Evolutionary conservation across 768 basidiomycete species (phyloP), one percentile per base, ranked within the genome.

Genomic region (Pulveroboletus sp.): DNA sequence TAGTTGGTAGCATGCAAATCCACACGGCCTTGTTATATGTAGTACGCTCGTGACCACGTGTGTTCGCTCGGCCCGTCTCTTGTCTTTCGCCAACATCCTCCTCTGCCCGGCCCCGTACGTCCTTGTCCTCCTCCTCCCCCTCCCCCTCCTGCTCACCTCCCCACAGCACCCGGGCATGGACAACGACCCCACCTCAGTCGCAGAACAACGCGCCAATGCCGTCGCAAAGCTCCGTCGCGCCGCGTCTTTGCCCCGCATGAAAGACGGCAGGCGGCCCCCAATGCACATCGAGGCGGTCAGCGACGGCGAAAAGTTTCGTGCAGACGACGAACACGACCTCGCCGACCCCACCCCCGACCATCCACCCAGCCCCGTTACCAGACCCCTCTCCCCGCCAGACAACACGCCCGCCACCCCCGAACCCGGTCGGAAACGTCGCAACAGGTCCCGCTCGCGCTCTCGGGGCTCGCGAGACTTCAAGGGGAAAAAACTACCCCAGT

Each of bases 151-250:
- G 6, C 24, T 53, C 29, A 52, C 25, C 7, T 16, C 25, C 21
- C 14, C 10, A 24, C 39, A 63, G 59, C 42, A 11, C 34, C 27
- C 34, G 46, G 50, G 47, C 51, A 68, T 69, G 68, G 66, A 68
- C 51, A 66, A 52, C 58, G 66, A 78, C 56, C 63, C 61, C 45
- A 57, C 74, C 38, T 69, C 73, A 11, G 72, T 78, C 69, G 80
- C 80, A 23, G 87, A 94, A 66, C 87, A 93, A 68, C 84, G 94
- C 51, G 89, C 90, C 63, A 80, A 82, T 46, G 89, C 92, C 11
- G 86, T 95, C 40, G 90, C 90, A 38, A 93, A 85, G 71, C 81
- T 97, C 55, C 93, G 88, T 71, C 84, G 94, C 58, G 93, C 94
- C 36, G 90, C 92, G 46, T 94, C 92, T 14, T 69, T 95, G 24